Conservation (phyloP, 306 rosid genomes). For the Notholithocarpus densiflorus region DNA sequence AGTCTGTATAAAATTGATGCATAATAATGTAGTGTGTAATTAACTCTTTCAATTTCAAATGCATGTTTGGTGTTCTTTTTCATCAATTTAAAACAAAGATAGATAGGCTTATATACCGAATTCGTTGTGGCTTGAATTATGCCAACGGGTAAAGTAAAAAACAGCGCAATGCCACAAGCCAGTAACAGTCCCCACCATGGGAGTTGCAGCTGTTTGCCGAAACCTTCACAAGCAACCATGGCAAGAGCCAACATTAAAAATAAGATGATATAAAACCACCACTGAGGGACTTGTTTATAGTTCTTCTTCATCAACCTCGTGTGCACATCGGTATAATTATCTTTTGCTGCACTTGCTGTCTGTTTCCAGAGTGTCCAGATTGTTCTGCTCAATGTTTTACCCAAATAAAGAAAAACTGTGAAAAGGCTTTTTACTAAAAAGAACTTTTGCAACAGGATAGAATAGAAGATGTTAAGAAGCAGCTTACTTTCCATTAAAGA, state of each 20-base stretch:
- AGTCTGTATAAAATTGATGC: too few species aligned
- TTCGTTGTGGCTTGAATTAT: slow-evolving; percentile 88
- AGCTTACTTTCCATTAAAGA: slow-evolving; percentile 84
- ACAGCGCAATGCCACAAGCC: slow-evolving; percentile 48
- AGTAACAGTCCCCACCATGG: slow-evolving; percentile 90
- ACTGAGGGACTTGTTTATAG: slow-evolving; percentile 65
- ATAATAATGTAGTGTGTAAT: background rate
- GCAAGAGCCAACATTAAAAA: slow-evolving; percentile 30
- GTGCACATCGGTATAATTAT: slow-evolving; percentile 50
- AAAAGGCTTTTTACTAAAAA: slow-evolving; percentile 2
- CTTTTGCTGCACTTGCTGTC: slow-evolving; percentile 30
- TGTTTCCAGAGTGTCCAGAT: slow-evolving; percentile 48
- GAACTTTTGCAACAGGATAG: background rate
- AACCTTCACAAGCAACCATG: slow-evolving; percentile 57
- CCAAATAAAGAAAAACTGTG: background rate
- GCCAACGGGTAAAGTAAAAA: slow-evolving; percentile 74
- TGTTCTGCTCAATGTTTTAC: slow-evolving; percentile 31
- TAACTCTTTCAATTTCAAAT: too few species aligned
- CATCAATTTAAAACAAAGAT: background rate
- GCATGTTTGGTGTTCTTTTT: background rate
- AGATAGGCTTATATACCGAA: slow-evolving; percentile 24
- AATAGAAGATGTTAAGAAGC: background rate
- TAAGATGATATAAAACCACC: slow-evolving; percentile 71
- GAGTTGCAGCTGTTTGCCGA: slow-evolving; percentile 72
- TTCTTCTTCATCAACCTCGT: slow-evolving; percentile 75